A percentile compares a stretch with the other conserved stretches of the same genome.
Conservation (phyloP, 2,329 filamentous ascomycete species). For the Xylariales sp. region DNA sequence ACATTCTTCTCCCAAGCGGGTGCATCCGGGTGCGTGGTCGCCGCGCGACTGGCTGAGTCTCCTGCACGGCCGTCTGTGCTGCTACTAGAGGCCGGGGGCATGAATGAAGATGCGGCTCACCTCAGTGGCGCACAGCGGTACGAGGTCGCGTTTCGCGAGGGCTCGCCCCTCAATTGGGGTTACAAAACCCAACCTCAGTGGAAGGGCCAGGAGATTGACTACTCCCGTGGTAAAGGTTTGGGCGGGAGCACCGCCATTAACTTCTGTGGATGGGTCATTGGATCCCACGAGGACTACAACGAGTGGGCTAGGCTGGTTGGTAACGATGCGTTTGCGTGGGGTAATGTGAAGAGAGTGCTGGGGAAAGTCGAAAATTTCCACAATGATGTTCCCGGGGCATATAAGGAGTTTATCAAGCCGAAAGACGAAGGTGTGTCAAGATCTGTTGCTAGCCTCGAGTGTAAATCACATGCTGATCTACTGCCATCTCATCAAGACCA, state of each 20-base stretch:
- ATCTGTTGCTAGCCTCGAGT: too few relatives aligned
- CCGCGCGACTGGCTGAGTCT: conserved; percentile 38
- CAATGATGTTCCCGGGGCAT: conserved; percentile 21
- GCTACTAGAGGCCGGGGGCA: conserved; percentile 46
- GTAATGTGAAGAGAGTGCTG: conserved; percentile 23
- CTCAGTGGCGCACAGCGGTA: conserved; percentile 36
- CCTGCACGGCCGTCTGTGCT: conserved; percentile 38
- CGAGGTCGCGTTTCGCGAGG: conserved; percentile 32
- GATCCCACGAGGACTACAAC: conserved; percentile 48
- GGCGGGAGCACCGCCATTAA: conserved; percentile 38
- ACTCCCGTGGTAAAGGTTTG: conserved; percentile 33
- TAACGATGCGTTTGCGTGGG: conserved; percentile 46
- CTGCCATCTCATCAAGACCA: conserved; percentile 17
- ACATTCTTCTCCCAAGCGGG: conserved; percentile 33
- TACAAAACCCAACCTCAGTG: conserved; percentile 34
- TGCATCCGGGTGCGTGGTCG: conserved; percentile 47
- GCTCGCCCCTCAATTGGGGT: conserved; percentile 37
- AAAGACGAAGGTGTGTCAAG: conserved; percentile 7
- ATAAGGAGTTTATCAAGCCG: conserved; percentile 30
- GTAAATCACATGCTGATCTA: not conserved
- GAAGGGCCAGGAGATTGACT: conserved; percentile 29
- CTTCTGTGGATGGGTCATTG: conserved; percentile 38
- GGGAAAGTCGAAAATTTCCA: conserved; percentile 44
- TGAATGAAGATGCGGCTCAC: conserved; percentile 29
- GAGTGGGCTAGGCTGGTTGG: conserved; percentile 42